Evolutionary conservation across 768 basidiomycete genomes (phyloP), one percentile per base, ranked within the genome.

Genomic region (Gloeopeniophorella convolvens): DNA sequence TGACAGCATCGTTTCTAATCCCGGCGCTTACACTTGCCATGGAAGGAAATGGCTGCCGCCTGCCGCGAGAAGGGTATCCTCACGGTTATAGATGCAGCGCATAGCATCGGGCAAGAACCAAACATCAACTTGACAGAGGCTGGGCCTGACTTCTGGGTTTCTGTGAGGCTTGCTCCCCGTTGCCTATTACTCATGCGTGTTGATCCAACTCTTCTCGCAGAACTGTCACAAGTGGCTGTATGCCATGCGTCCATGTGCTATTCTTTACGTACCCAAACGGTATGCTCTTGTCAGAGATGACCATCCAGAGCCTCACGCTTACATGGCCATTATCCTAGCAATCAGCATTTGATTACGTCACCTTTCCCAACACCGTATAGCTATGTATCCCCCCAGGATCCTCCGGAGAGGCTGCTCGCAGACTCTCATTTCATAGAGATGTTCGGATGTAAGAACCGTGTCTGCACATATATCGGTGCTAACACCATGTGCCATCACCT

Each of bases 201-300:
- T 21, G 30, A 34, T 40, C n/a, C n/a, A 36, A 4, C 21, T 23
- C 21, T 15, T 24, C 12, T 28, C 18, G 23, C 52, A 86, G 79
- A 89, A 90, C 59, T 84, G 83, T 55, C 85, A 91, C 66, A 91
- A 92, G 65, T 93, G 90, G 89, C 68, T 90, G 2, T 80, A 74
- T 56, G 72, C 78, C 4, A 84, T 87, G 63, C 74, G 89, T 7
- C 70, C 78, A 1, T 79, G 74, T 36, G 79, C 86, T 0, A 70
- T 83, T 11, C 67, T 92, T 11, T 92, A 91, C 62, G 83, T 89
- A 6, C 84, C 88, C 0, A 72, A 70, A 45, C 65, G 76, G 79
- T 78, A 46, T 30, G 72, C 12, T n/a, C n/a, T n/a, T n/a, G n/a
- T n/a, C n/a, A n/a, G n/a, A n/a, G n/a, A n/a, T n/a, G n/a, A n/a